A percentile compares a stretch with the other conserved stretches of the same genome.
phyloP scores from a whole-genome alignment of 148 eudicot species.

The Silene conica region DNA sequence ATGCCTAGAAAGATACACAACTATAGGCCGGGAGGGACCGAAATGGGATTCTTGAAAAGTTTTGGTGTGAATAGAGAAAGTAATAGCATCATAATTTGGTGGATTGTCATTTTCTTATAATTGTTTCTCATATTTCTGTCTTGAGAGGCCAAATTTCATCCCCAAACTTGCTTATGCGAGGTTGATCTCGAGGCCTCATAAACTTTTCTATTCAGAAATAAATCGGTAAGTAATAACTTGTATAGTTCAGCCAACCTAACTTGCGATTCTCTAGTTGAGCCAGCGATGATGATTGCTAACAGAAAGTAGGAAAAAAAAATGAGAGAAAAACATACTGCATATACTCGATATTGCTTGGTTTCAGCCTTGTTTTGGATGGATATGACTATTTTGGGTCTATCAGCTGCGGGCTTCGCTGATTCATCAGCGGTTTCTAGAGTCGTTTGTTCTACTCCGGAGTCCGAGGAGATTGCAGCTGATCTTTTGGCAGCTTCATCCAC shows the following conservation, averaged over 20 bases:
- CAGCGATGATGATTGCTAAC: neutral
- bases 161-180: too few relatives aligned
- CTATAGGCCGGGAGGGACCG: too few relatives aligned
- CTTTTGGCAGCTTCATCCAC: slow-evolving; percentile 51
- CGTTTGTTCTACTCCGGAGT: slow-evolving; percentile 25
- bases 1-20: too few relatives aligned
- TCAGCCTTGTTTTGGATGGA: slow-evolving; percentile 69
- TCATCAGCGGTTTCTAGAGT: slow-evolving; percentile 31
- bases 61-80: too few relatives aligned
- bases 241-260: neutral
- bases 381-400: slow-evolving; percentile 58
- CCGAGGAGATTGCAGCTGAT: slow-evolving; percentile 26
- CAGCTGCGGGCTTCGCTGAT: slow-evolving; percentile 34
- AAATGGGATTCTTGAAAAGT: too few relatives aligned
- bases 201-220: too few relatives aligned
- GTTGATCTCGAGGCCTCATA: too few relatives aligned
- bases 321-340: slow-evolving; percentile 35
- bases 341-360: slow-evolving; percentile 53
- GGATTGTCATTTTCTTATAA: too few relatives aligned
- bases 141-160: too few relatives aligned
- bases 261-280: neutral
- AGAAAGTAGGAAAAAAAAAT: neutral
- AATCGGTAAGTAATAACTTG: neutral
- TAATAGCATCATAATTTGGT: too few relatives aligned
- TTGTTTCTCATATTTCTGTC: too few relatives aligned